phyloP scores from a whole-genome alignment of 371 early-diverging fungal species.

The Dinochytrium kinnereticum region DNA sequence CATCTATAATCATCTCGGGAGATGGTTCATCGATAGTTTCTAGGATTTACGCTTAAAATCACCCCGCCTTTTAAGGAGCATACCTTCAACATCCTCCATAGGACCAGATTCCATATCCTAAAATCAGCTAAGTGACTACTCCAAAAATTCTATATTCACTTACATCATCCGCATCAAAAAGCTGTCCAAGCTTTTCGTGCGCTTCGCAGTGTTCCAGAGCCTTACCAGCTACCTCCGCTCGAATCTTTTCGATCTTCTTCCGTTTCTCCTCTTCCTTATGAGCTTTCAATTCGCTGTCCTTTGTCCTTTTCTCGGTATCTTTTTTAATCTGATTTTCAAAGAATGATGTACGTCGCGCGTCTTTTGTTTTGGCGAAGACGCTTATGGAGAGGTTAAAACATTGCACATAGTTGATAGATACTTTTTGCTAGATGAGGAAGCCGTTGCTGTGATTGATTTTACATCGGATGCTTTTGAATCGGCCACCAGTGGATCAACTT shows the following conservation, averaged over 20 bases:
- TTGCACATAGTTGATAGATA: not conserved
- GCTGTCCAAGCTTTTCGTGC: not conserved
- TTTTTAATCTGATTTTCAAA: slow-evolving; percentile 33
- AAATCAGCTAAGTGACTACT: not conserved
- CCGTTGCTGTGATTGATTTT: not conserved
- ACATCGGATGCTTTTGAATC: not conserved
- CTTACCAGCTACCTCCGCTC: slow-evolving; percentile 13
- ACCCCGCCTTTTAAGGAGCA: no score
- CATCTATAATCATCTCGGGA: no score
- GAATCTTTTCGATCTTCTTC: slow-evolving; percentile 9
- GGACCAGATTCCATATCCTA: not conserved
- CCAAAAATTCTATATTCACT: not conserved
- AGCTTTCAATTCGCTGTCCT: not conserved
- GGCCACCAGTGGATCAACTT: not conserved
- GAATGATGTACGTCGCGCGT: slow-evolving; percentile 1
- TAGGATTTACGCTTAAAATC: no score
- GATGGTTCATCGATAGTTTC: no score
- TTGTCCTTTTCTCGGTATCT: slow-evolving; percentile 22
- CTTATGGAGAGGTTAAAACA: not conserved
- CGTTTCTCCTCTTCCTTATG: slow-evolving; percentile 16
- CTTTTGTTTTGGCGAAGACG: slow-evolving; percentile 10
- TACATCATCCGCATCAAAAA: slow-evolving; percentile 34
- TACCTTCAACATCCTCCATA: slow-evolving; percentile 7
- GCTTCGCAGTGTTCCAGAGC: slow-evolving; percentile 16
- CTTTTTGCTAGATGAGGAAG: not conserved